Evolutionary conservation across 2,329 filamentous ascomycete genomes (phyloP).

Genomic region (Trichoderma simmonsii): DNA sequence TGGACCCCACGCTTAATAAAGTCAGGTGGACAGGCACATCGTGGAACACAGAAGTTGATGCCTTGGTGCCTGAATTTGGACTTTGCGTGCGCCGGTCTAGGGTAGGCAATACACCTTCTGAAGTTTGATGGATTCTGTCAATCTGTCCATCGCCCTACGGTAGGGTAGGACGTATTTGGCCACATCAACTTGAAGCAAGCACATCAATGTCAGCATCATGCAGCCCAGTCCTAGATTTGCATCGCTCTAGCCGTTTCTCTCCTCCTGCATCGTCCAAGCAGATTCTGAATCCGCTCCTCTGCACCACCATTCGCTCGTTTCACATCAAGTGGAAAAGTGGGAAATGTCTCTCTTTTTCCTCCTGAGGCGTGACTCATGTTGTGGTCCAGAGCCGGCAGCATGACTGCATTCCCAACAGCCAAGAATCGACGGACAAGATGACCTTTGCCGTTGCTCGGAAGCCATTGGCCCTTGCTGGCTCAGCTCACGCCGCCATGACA

Average conservation of each 20-base stretch:
- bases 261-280: not conserved
- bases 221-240: conserved; percentile 8
- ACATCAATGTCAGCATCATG: not conserved
- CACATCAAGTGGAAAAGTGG: not conserved
- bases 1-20: conserved; percentile 9
- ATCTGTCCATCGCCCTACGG: not conserved
- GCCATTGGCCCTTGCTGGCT: conserved; percentile 2
- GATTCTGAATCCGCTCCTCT: not conserved
- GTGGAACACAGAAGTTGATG: not conserved
- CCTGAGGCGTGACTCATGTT: conserved; percentile 7
- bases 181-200: not conserved
- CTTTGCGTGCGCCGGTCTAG: not conserved
- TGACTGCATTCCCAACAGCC: not conserved
- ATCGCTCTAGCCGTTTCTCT: not conserved
- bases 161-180: not conserved
- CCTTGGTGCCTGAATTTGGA: conserved; percentile 3
- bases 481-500: conserved; percentile 13
- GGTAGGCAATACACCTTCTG: not conserved
- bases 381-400: not conserved
- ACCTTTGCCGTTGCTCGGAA: not conserved
- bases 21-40: conserved; percentile 9
- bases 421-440: not conserved
- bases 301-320: not conserved
- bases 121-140: not conserved
- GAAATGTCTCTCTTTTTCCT: not conserved